A percentile compares a stretch with the other conserved stretches of the same genome.
phyloP scores from a whole-genome alignment of 768 basidiomycete species.

The Amylocystis lapponica region DNA sequence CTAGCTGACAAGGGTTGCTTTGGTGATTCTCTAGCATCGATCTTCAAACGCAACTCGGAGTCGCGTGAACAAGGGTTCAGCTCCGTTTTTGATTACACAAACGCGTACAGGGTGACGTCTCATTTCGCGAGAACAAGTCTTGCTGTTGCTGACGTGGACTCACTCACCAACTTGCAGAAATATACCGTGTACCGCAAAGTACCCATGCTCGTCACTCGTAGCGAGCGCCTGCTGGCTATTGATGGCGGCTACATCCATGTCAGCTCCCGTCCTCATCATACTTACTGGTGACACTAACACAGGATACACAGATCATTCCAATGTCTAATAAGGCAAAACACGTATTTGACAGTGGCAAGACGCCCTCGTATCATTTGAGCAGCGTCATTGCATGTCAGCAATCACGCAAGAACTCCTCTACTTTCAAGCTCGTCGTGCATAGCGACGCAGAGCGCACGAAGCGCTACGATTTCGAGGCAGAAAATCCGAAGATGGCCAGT shows the following conservation, averaged over 20 bases:
- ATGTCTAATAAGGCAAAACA: conserved; percentile 70
- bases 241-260: conserved; percentile 94
- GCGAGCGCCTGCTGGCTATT: conserved; percentile 87
- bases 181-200: conserved; percentile 91
- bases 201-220: conserved; percentile 87
- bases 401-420: conserved; percentile 68
- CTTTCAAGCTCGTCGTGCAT: conserved; percentile 87
- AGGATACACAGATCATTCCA: conserved; percentile 91
- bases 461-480: conserved; percentile 96
- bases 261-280: conserved; percentile 24
- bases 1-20: too few species aligned
- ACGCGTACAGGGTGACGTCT: conserved; percentile 73
- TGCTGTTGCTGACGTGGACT: not conserved
- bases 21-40: conserved; percentile 60
- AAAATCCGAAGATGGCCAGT: conserved; percentile 77
- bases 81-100: conserved; percentile 68
- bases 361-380: conserved; percentile 88
- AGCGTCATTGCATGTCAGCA: conserved; percentile 81
- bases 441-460: conserved; percentile 68
- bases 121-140: not conserved
- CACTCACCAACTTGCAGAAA: conserved; percentile 45
- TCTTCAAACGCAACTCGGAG: conserved; percentile 87
- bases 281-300: too few species aligned
- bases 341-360: conserved; percentile 87
- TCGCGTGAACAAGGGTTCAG: conserved; percentile 43